Evolutionary conservation across 768 basidiomycete genomes (phyloP), one percentile per base, ranked within the genome.

Genomic region (Mycena kentingensis): DNA sequence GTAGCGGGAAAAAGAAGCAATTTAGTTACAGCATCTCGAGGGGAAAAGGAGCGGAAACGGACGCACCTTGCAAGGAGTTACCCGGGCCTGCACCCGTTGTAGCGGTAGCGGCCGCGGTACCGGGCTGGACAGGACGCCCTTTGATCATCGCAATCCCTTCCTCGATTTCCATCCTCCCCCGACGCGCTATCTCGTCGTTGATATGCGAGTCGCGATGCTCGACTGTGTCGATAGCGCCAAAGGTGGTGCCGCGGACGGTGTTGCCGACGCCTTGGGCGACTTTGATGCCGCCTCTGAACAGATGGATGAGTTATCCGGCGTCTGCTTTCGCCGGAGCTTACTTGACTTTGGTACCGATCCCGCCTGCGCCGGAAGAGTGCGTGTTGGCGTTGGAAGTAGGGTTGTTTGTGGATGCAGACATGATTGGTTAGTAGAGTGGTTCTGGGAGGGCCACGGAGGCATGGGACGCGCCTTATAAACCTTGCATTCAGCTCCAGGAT

Each of bases 141-240:
- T 59, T 59, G 36, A 59, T 59, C 54, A 55, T 66, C 1, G 67
- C 70, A 31, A 77, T 37, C 0, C 78, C 80, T 27, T 68, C 61
- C 49, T 76, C 64, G 11, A 72, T 60, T 54, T 81, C 77, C 26
- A 65, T 27, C 18, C 71, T 67, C 1, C 80, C 79, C 37, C 70
- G 62, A 5, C 60, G 37, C 0, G 65, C 68, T 5, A 76, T 67
- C 3, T 73, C 71, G 4, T 73, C 72, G 5, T 79, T 65, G 15
- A 63, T 66, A 5, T 60, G 51, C 5, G 61, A 63, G 1, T 63
- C 62, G 12, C 65, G 57, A 5, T 65, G 62, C 2, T 67, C 58
- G 10, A 70, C 31, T 1, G 66, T 64, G 48, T 80, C 77, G 10
- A 77, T 54, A 3, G 71, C 70, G 11, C 73, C 71, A 39, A 79